Evolutionary conservation across 306 rosid species (phyloP), one percentile per base, ranked within the genome.

Genomic region (Casuarina glauca): DNA sequence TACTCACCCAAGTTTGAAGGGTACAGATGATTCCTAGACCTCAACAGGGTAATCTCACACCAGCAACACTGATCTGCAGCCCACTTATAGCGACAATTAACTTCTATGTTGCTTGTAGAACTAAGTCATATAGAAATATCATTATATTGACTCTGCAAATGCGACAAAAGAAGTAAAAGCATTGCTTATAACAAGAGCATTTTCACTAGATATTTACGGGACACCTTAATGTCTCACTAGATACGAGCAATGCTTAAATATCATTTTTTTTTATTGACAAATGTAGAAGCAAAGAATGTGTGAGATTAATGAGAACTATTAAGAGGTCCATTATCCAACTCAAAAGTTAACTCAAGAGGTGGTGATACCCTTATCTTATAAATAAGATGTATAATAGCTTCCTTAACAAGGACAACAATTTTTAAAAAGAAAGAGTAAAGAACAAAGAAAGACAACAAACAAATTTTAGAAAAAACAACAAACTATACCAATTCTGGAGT

Each of bases 401-500:
- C 32, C 32, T 26, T 26, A 26, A 26, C 32, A 26, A 26, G 32
- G 32, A 26, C 32, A 26, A 26, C 32, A 26, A 26, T 26, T 26
- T 26, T 26, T 26, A 26, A 26, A 26, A 26, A 26, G 32, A 26
- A 26, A 8, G 1, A 20, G 19, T 1, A 8, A 10, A 8, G 2
- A 61, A 35, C 3, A 62, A 61, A 2, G 42, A 6, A 38, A 50
- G 4, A 26, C 32, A 26, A 26, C 32, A 26, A 26, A 26, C 32
- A 26, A 26, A 26, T 26, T 26, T n/a, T 69, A 63, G 68, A 39
- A 38, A 12, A 17, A 19, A 55, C 32, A n/a, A 57, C 2, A 15
- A 57, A 8, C 72, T 15, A 60, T 44, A 80, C 71, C 41, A 43
- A 46, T 70, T 74, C 69, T 63, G 50, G 36, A 64, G 32, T 7